Base-by-base conservation (phyloP, 2,329 filamentous ascomycete species). In the Neofusicoccum umdonicola region DNA sequence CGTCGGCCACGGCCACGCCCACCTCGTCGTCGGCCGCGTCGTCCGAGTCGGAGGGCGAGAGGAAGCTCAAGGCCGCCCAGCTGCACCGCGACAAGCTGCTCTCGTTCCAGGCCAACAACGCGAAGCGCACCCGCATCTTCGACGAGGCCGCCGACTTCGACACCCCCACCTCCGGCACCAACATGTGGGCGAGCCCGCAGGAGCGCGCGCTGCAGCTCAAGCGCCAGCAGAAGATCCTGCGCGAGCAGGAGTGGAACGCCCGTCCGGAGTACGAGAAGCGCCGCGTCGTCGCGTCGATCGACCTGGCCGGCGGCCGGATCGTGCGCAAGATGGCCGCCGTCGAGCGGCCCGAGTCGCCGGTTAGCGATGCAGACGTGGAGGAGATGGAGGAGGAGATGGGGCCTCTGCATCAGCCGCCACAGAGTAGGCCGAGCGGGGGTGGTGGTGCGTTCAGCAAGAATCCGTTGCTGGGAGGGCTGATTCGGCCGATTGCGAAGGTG, bases 251-350 rank as follows among this genome's bases (percentile, higher is more conserved):
- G 71, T 96, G 93, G 88, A 90, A 90, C 69, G 88, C 90, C 3
- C 82, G 86, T 60, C 92, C 93, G 0, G 93, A 96, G 67, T 97
- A 93, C 77, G 93, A 97, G 80, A 96, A 94, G 83, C 85, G 91
- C 65, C 87, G 85, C 70, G 89, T 95, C 66, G 90, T 97, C 1
- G 85, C 96, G 69, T 94, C 90, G 72, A 90, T 97, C 66, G 92
- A 97, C 74, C 80, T 97, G 0, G 88, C 88, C 8, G 89, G 89
- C 0, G 89, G 90, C 17, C 93, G 89, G 70, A 87, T 96, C 2
- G 88, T 95, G 4, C 87, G 85, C 66, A 86, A 86, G 69, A 91
- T 91, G 85, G 86, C 85, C 15, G 76, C 79, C 35, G 74, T 80
- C n/a, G 84, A 88, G 4, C 76, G 85, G 19, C 88, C 90, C 67